These are phyloP conservation scores for Passalora sequoiae DNA, from an alignment of 2,329 filamentous ascomycete species.

Conservation along the genomic window DNA sequence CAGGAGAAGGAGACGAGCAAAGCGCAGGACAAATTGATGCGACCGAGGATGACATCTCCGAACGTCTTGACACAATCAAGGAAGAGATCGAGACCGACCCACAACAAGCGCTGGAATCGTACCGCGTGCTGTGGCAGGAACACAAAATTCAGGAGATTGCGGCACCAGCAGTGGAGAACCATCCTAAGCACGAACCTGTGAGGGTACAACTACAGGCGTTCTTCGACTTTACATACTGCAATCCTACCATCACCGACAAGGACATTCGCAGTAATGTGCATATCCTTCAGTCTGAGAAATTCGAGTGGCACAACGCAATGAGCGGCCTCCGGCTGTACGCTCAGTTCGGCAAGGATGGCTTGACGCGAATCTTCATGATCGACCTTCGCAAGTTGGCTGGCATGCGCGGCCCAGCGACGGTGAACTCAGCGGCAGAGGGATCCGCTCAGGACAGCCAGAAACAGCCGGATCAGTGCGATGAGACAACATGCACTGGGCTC, in stretches of 20 bases:
- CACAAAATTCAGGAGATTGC: not conserved
- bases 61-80: not conserved
- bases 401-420: no score
- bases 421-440: no score
- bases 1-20: no score
- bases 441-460: no score
- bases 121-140: not conserved
- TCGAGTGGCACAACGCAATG: not conserved
- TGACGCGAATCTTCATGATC: not conserved
- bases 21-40: no score
- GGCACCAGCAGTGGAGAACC: not conserved
- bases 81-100: not conserved
- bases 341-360: not conserved
- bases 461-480: no score
- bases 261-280: not conserved
- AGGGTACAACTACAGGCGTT: not conserved
- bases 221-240: not conserved
- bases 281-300: not conserved
- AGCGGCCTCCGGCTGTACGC: not conserved
- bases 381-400: not conserved
- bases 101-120: not conserved
- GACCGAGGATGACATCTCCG: not conserved
- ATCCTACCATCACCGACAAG: not conserved
- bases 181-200: not conserved
- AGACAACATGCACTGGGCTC: no score